Evolutionary conservation across 2,329 filamentous ascomycete species (phyloP), one percentile per base, ranked within the genome.

Genomic region (Curvularia eragrostidis): DNA sequence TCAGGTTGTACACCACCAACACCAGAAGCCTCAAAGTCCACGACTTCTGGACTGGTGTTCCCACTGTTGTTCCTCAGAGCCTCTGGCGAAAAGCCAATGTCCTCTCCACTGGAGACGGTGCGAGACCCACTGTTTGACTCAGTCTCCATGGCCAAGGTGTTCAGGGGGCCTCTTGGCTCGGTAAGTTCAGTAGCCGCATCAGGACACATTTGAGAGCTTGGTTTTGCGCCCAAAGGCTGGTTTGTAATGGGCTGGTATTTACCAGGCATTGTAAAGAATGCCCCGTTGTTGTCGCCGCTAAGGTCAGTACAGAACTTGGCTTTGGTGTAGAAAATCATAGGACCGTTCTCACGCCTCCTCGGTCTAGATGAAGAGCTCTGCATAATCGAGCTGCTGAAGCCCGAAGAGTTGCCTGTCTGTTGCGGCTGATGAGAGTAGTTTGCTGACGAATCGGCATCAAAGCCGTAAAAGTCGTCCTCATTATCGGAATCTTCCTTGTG

Each of bases 271-370:
- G 64, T 61, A 18, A 56, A 52, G 5, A 63, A 66, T 1, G 62
- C 59, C 5, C 66, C 68, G 8, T 60, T 55, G 21, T 66, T 80
- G 65, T 93, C 89, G 1, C 89, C 88, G 15, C 88, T 91, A 3
- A 95, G 77, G 72, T 96, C 92, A 1, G 88, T 93, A 73, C 88
- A 95, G 73, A 95, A 96, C 0, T 85, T 86, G 1, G 89, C 89
- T 24, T 89, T 90, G 59, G 85, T 91, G 73, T 94, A 96, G 70
- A 93, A 96, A 18, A 94, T 92, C 64, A 96, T 89, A 1, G 90
- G 87, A 8, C 91, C 91, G 57, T 90, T 87, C 12, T 87, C 82
- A 0, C 81, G 83, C 24, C 84, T 83, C n/a, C 50, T 38, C 72
- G 84, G 85, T 63, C 78, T 82, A 0, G 74, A 71, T 1, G 62